Conservation (phyloP, 805 yeast species). For the Yarrowia sp. region DNA sequence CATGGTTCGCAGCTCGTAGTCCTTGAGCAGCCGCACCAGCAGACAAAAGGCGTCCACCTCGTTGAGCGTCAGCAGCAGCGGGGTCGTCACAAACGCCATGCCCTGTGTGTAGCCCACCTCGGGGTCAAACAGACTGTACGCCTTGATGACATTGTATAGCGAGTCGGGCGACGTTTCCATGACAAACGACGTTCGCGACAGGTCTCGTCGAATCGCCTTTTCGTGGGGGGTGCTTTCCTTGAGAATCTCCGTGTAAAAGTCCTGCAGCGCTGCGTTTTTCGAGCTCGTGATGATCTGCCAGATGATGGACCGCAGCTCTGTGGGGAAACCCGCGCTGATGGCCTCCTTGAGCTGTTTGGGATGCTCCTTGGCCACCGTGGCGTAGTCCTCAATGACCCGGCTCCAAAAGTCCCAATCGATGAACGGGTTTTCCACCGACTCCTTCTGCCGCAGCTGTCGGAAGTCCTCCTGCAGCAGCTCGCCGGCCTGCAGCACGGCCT, state of each 20-base stretch:
- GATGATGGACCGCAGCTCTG: conserved; percentile 77
- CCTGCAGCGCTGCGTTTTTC: conserved; percentile 60
- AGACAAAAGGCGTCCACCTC: conserved; percentile 85
- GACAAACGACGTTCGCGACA: conserved; percentile 80
- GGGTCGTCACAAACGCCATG: conserved; percentile 89
- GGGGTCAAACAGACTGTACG: conserved; percentile 78
- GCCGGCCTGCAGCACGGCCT: conserved; percentile 8
- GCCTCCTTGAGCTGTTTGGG: conserved; percentile 58
- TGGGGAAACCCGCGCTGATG: conserved; percentile 76
- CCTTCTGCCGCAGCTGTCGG: conserved; percentile 3
- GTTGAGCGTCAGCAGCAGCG: conserved; percentile 71
- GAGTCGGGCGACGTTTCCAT: conserved; percentile 55
- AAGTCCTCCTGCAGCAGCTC: conserved; percentile 15
- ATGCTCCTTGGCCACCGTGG: conserved; percentile 57
- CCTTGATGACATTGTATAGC: conserved; percentile 71
- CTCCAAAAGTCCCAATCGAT: conserved; percentile 72
- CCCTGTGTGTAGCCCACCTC: conserved; percentile 99
- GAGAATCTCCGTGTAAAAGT: conserved; percentile 49
- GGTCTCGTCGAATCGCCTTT: conserved; percentile 72
- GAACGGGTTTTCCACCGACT: conserved; percentile 14
- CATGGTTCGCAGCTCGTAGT: conserved; percentile 72
- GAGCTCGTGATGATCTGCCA: conserved; percentile 90
- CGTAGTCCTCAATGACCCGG: conserved; percentile 70
- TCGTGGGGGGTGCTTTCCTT: conserved; percentile 61
- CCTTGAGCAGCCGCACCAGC: conserved; percentile 76